Conservation (phyloP, 2,329 filamentous ascomycete genomes). For the Teratosphaeria destructans region DNA sequence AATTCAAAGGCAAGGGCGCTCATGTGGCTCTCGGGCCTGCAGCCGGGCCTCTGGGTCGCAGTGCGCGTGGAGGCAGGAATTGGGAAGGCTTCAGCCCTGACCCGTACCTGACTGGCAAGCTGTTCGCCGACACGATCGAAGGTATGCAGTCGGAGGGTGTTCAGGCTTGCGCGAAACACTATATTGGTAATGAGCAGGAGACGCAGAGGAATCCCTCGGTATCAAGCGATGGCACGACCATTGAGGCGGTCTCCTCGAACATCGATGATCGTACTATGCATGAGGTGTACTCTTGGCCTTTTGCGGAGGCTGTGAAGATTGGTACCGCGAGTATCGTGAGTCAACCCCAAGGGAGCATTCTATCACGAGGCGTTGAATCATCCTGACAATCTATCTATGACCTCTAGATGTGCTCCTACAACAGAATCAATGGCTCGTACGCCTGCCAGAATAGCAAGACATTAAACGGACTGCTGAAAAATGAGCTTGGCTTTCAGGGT, state of each 20-base stretch:
- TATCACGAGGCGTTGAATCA: constrained; percentile 53
- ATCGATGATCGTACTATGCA: constrained; percentile 53
- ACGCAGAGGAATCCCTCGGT: constrained; percentile 16
- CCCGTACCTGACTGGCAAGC: constrained; percentile 21
- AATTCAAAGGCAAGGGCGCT: constrained; percentile 25
- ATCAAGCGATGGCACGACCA: constrained; percentile 19
- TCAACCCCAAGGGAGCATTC: constrained; percentile 49
- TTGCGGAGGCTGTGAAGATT: constrained; percentile 20
- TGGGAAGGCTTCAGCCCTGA: constrained; percentile 21
- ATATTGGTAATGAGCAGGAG: constrained; percentile 44
- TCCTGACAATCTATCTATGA: no score
- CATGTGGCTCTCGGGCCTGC: constrained; percentile 24
- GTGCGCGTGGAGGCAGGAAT: constrained; percentile 22
- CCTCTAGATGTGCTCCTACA: constrained; percentile 26
- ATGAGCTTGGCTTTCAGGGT: constrained; percentile 57
- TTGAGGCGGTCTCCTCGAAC: constrained; percentile 23
- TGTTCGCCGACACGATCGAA: constrained; percentile 19
- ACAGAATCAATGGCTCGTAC: constrained; percentile 59
- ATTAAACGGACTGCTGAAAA: constrained; percentile 59
- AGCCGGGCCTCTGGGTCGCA: constrained; percentile 22
- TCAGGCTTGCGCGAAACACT: constrained; percentile 31
- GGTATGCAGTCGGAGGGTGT: constrained; percentile 29
- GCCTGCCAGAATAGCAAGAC: constrained; percentile 53
- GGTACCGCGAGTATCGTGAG: constrained; percentile 25
- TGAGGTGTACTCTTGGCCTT: constrained; percentile 37